phyloP scores from a whole-genome alignment of 202 grass and related monocot species.

The Panicum hallii region DNA sequence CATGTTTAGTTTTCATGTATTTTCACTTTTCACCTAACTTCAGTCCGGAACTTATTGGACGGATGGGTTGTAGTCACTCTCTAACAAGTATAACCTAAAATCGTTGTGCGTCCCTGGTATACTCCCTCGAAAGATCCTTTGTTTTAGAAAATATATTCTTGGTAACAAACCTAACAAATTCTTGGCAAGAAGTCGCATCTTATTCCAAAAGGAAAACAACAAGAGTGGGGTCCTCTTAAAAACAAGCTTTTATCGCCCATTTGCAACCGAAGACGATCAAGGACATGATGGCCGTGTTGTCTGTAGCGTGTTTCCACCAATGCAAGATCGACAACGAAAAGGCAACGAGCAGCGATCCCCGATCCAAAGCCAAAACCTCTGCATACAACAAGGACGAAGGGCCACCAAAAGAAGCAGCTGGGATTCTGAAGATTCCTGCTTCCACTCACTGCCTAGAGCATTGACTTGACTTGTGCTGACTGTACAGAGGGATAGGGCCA shows the following conservation, averaged over 20 bases:
- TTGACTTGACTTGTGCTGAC: slow-evolving; percentile 29
- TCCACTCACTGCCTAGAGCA: slow-evolving; percentile 16
- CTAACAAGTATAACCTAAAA: not conserved
- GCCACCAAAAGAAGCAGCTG: not conserved
- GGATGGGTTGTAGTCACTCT: not conserved
- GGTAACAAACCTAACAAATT: not conserved
- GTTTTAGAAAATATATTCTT: too few species aligned
- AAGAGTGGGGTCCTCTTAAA: too few species aligned
- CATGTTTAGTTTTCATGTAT: too few species aligned
- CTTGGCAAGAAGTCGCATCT: not conserved
- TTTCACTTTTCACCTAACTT: too few species aligned
- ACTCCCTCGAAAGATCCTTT: too few species aligned
- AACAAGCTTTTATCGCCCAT: not conserved
- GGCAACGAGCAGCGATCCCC: not conserved
- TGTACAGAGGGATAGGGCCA: too few species aligned
- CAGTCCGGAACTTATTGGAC: too few species aligned
- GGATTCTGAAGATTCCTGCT: slow-evolving; percentile 24
- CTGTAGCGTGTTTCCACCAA: not conserved
- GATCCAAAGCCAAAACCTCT: not conserved
- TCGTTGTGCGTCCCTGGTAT: too few species aligned
- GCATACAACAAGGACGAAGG: not conserved
- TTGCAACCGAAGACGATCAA: not conserved
- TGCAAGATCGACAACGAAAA: slow-evolving; percentile 39
- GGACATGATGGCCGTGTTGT: not conserved
- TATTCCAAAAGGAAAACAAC: not conserved